Conservation (phyloP, 2,329 filamentous ascomycete genomes). For the Colletotrichum viniferum region DNA sequence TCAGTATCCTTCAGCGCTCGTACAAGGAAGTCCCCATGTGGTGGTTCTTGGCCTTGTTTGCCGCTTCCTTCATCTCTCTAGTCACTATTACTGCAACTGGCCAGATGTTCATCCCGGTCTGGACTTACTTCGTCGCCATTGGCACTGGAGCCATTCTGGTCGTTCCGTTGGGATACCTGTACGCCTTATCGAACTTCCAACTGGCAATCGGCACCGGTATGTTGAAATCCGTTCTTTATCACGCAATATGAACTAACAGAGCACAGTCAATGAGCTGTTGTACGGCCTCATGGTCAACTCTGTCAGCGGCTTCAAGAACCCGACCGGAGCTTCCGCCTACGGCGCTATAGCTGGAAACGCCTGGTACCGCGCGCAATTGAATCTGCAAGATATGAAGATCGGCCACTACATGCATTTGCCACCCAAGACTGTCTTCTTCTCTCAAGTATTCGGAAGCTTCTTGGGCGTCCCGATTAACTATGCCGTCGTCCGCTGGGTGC, state of each 20-base stretch:
- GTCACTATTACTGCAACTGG: slow-evolving; percentile 55
- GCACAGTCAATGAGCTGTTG: slow-evolving; percentile 55
- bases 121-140: slow-evolving; percentile 64
- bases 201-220: slow-evolving; percentile 25
- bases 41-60: slow-evolving; percentile 61
- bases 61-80: slow-evolving; percentile 45
- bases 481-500: slow-evolving; percentile 63
- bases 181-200: slow-evolving; percentile 61
- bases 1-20: slow-evolving; percentile 61
- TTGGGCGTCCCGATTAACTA: slow-evolving; percentile 67
- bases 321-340: slow-evolving; percentile 61
- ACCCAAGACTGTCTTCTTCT: slow-evolving; percentile 63
- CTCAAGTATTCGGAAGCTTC: slow-evolving; percentile 62
- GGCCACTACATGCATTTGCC: slow-evolving; percentile 59
- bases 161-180: slow-evolving; percentile 62
- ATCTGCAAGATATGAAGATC: slow-evolving; percentile 57
- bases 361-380: slow-evolving; percentile 63
- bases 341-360: slow-evolving; percentile 64
- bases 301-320: slow-evolving; percentile 49
- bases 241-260: not conserved
- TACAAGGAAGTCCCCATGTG: slow-evolving; percentile 64
- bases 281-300: slow-evolving; percentile 65
- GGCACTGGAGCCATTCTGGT: slow-evolving; percentile 59
- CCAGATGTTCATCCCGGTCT: slow-evolving; percentile 62
- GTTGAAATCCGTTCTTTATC: not conserved